Conservation (phyloP, 2,329 filamentous ascomycete genomes). For the Stenocarpella maydis region DNA sequence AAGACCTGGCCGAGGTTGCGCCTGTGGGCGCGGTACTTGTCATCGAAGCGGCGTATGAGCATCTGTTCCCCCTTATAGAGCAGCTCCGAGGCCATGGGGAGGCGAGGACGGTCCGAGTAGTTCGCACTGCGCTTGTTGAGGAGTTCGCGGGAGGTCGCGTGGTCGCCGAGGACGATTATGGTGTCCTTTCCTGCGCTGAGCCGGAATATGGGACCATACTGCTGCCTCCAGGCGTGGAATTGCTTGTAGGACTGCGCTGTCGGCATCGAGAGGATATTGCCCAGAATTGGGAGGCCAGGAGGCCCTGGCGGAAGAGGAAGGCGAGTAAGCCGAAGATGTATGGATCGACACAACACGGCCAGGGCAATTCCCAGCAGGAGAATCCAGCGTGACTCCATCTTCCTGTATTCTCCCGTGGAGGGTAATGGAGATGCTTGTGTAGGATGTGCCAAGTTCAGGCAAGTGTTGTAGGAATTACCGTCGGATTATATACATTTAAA, state of each 20-base stretch:
- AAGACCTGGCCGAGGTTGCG: conserved; percentile 31
- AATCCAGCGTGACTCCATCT: background rate
- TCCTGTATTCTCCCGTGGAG: too few relatives aligned
- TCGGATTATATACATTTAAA: too few relatives aligned
- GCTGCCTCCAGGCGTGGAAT: conserved; percentile 47
- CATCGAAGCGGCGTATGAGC: conserved; percentile 41
- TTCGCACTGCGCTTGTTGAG: conserved; percentile 48
- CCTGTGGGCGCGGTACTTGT: conserved; percentile 28
- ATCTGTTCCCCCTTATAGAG: conserved; percentile 41
- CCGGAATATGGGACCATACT: conserved; percentile 48
- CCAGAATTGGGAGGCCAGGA: conserved; percentile 36
- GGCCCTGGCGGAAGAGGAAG: conserved; percentile 25
- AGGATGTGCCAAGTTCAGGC: too few relatives aligned
- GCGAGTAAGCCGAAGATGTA: background rate
- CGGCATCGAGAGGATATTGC: conserved; percentile 46
- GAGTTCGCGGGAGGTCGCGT: conserved; percentile 51
- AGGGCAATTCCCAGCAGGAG: background rate
- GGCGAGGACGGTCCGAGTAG: conserved; percentile 46
- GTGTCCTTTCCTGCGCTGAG: conserved; percentile 45
- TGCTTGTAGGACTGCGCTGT: conserved; percentile 48
- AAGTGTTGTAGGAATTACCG: too few relatives aligned
- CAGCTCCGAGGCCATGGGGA: conserved; percentile 46
- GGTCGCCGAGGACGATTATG: conserved; percentile 47
- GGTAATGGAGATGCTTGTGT: background rate
- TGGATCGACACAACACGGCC: background rate